These are phyloP conservation scores for Cyclotella choctawhatcheeana DNA, from an alignment of 108 stramenopile genomes.

Conservation along the genomic window DNA sequence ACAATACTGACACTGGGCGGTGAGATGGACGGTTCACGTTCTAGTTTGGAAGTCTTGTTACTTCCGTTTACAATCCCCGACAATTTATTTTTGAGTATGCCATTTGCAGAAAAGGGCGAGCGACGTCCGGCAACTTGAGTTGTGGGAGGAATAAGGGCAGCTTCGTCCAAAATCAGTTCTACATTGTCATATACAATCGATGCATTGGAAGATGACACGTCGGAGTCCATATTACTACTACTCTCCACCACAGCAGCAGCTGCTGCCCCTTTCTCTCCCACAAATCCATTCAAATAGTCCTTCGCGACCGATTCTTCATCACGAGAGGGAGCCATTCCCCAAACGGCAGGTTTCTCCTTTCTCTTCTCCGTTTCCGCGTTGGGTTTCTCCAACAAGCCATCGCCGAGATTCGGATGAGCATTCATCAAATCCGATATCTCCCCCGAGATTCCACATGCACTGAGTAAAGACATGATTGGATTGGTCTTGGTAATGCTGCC, in stretches of 20 bases:
- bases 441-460: constrained; percentile 1
- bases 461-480: constrained; percentile 1
- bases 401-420: not conserved
- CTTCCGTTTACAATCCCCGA: constrained; percentile 7
- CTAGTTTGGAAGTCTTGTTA: not conserved
- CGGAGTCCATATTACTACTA: not conserved
- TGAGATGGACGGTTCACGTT: not conserved
- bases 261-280: no score
- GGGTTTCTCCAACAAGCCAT: not conserved
- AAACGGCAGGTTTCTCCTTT: constrained; percentile 14
- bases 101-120: not conserved
- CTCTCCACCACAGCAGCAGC: no score
- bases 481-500: not conserved
- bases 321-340: constrained; percentile 36
- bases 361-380: not conserved
- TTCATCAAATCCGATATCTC: constrained; percentile 6
- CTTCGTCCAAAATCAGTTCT: constrained; percentile 37
- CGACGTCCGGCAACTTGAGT: not conserved
- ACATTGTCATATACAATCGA: constrained; percentile 35
- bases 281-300: no score
- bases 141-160: not conserved
- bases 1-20: not conserved
- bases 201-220: constrained; percentile 4
- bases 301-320: no score
- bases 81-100: constrained; percentile 25